Percentiles rank a stretch among this genome's conserved stretches.
phyloP scores from a whole-genome alignment of 1,284 basidiomycete species.

The Pseudozyma hubeiensis region DNA sequence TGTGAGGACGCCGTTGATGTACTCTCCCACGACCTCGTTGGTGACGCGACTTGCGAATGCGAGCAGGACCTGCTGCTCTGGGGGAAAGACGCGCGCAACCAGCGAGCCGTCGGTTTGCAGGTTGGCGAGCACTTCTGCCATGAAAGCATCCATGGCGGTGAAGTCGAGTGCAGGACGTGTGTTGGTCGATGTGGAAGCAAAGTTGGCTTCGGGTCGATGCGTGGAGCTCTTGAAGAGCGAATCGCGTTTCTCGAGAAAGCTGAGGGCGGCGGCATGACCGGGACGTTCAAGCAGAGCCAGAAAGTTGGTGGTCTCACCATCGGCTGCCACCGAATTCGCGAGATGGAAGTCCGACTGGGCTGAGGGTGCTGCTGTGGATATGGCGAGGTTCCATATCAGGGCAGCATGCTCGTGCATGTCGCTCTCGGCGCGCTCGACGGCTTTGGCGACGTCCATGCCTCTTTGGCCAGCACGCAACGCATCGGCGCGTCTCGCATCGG shows the following conservation, averaged over 20 bases:
- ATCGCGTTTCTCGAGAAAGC: constrained; percentile 92
- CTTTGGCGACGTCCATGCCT: constrained; percentile 47
- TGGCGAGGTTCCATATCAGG: constrained; percentile 32
- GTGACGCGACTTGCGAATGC: constrained; percentile 82
- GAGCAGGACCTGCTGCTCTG: constrained; percentile 78
- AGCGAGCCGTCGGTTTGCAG: constrained; percentile 81
- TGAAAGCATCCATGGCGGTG: constrained; percentile 91
- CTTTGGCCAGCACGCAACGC: constrained; percentile 40
- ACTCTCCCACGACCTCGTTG: constrained; percentile 79
- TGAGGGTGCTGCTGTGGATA: constrained; percentile 14
- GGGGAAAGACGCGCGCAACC: constrained; percentile 87
- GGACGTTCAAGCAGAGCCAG: constrained; percentile 73
- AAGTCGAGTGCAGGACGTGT: constrained; percentile 76
- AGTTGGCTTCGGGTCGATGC: constrained; percentile 83
- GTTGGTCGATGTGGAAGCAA: constrained; percentile 1
- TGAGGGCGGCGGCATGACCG: constrained; percentile 38
- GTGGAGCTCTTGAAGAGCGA: constrained; percentile 82
- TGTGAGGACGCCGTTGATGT: constrained; percentile 81
- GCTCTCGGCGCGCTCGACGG: constrained; percentile 39
- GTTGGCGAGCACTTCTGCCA: constrained; percentile 76
- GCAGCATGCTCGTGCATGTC: constrained; percentile 43
- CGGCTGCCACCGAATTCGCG: constrained; percentile 72
- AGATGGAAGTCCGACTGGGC: background rate
- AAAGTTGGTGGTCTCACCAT: constrained; percentile 81
- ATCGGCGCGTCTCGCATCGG: constrained; percentile 74